These are phyloP conservation scores for Diutina neorugosa DNA, from an alignment of 1,139 yeast species.

Conservation along the genomic window DNA sequence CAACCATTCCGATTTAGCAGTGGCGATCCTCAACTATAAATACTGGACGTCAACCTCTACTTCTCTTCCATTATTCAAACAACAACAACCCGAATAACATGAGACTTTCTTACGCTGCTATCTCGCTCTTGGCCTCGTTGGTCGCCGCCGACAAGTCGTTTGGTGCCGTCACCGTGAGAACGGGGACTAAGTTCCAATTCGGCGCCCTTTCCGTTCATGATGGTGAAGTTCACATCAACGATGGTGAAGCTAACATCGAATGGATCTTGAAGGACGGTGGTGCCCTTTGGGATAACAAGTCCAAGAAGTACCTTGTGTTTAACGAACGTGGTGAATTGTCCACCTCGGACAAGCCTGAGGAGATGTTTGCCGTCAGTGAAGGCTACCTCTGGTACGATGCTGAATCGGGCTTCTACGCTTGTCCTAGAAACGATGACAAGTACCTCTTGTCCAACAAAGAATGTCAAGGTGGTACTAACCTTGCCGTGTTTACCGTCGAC, in stretches of 20 bases:
- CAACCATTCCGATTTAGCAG: not conserved
- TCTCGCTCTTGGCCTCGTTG: conserved; percentile 12
- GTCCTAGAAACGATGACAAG: not conserved
- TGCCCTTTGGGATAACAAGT: not conserved
- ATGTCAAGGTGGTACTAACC: not conserved
- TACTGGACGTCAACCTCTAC: not conserved
- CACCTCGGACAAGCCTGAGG: not conserved
- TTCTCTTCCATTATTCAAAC: not conserved
- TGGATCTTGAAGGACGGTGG: not conserved
- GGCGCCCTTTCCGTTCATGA: not conserved
- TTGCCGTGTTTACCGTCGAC: not conserved
- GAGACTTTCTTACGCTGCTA: conserved; percentile 5
- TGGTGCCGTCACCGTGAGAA: conserved; percentile 13
- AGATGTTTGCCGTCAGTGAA: not conserved
- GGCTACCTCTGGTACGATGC: not conserved
- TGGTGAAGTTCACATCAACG: not conserved
- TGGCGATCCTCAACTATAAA: not conserved
- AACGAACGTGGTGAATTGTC: not conserved
- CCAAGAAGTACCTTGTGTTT: not conserved
- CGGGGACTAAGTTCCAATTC: conserved; percentile 12
- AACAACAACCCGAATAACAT: not conserved
- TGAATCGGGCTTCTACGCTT: not conserved
- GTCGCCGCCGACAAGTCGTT: conserved; percentile 16
- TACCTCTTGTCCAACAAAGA: not conserved
- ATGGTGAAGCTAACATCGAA: not conserved